Evolutionary conservation across 1,139 yeast genomes (phyloP), one percentile per base, ranked within the genome.

Genomic region (Suhomyces ambrosiae): DNA sequence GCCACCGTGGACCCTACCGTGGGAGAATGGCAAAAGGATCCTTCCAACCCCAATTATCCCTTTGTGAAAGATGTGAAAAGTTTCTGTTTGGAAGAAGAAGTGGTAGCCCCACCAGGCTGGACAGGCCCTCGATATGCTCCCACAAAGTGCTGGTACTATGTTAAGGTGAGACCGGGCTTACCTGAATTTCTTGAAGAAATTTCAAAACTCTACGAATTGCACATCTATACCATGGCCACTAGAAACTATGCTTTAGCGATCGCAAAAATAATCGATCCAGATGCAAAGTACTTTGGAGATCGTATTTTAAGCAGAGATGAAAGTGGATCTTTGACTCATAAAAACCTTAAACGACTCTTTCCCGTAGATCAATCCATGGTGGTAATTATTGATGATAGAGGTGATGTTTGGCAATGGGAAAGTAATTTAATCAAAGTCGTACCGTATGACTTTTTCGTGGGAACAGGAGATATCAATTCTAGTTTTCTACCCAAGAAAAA

Each of bases 391-490:
- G 99, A 92, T 61, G 99, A 92, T 58, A 77, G 99, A 58, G 98
- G 97, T 4, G 99, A 92, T 60, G 98, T 92, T 8, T 92, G 99
- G 99, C 88, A 86, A 56, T 92, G 98, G 98, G 87, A 89, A 48
- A 82, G 86, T 17, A 90, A 92, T 58, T 69, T 92, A 48, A 80
- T 92, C 43, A 88, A 90, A 58, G 98, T 92, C 7, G 86, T 89
- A 2, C 98, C 98, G 0, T 92, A 88, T 59, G 95, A 88, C 56
- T 94, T 92, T 54, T 94, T 94, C 53, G 95, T 89, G 28, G 97
- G 97, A 8, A 88, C 92, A 44, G 99, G 99, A 23, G 99, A 94
- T 68, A 94, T 94, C 53, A 94, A 94, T 57, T 87, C 96, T 15
- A 84, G 90, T 49, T 89, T 88, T 56, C 67, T 92, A 42, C 97